phyloP scores from a whole-genome alignment of 1,284 basidiomycete species.

The Cryptococcus amylolentus region DNA sequence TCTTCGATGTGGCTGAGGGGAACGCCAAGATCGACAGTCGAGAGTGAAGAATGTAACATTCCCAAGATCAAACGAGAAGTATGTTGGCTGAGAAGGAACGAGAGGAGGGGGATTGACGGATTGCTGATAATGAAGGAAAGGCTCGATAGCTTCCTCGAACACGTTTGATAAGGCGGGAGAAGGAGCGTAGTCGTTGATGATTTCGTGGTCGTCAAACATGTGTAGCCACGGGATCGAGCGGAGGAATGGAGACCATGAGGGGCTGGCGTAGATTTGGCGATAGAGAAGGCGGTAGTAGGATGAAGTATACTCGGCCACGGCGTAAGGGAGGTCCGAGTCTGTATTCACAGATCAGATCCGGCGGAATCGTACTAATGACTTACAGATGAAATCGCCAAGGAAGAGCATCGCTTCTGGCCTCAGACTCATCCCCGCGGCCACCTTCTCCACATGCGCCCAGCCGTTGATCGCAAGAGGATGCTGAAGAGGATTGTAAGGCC shows the following conservation, averaged over 20 bases:
- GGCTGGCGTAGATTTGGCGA: slow-evolving; percentile 12
- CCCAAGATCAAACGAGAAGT: slow-evolving; percentile 8
- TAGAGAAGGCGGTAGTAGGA: slow-evolving; percentile 10
- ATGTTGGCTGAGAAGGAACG: not conserved
- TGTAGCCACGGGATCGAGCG: slow-evolving; percentile 8
- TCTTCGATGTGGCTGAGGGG: slow-evolving; percentile 2
- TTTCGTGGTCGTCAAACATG: slow-evolving; percentile 17
- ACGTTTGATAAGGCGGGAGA: not conserved
- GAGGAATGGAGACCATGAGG: slow-evolving; percentile 9
- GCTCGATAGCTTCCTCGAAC: slow-evolving; percentile 8
- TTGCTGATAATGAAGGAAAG: slow-evolving; percentile 8
- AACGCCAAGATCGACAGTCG: slow-evolving; percentile 8
- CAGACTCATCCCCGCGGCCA: not conserved
- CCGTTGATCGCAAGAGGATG: slow-evolving; percentile 6
- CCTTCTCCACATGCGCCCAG: slow-evolving; percentile 3
- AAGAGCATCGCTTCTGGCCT: slow-evolving; percentile 12
- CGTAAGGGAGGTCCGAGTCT: slow-evolving; percentile 10
- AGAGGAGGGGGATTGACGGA: slow-evolving; percentile 7
- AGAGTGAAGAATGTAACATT: slow-evolving; percentile 10
- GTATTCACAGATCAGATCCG: not conserved
- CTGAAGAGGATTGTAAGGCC: slow-evolving; percentile 11
- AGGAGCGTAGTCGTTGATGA: slow-evolving; percentile 14
- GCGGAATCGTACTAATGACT: not conserved
- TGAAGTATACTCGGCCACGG: slow-evolving; percentile 6
- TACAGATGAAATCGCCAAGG: slow-evolving; percentile 15